Evolutionary conservation across 352 stramenopile species (phyloP).

Genomic region (Phytophthora melonis): DNA sequence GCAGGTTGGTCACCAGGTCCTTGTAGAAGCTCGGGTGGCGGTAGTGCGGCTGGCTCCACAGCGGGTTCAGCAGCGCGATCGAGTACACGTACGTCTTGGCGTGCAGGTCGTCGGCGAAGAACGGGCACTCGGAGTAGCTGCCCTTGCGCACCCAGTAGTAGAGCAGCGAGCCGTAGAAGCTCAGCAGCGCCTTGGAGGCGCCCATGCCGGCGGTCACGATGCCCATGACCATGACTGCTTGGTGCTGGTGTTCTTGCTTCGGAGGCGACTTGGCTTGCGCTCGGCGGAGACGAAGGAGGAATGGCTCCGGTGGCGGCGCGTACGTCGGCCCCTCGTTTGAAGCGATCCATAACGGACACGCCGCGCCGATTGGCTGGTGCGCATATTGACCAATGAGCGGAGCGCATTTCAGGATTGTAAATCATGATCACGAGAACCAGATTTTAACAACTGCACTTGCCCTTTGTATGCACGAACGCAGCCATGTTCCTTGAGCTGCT

Average conservation of each 20-base stretch:
- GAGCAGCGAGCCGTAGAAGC: constrained; percentile 81
- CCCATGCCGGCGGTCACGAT: constrained; percentile 36
- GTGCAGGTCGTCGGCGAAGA: constrained; percentile 81
- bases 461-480: not conserved
- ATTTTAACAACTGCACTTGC: constrained; percentile 1
- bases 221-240: constrained; percentile 38
- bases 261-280: constrained; percentile 13
- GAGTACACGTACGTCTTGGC: constrained; percentile 96
- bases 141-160: constrained; percentile 85
- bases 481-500: not conserved
- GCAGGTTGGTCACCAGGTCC: constrained; percentile 96
- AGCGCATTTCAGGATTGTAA: constrained; percentile 19
- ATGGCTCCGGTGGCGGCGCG: constrained; percentile 24
- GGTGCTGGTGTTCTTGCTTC: not conserved
- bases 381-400: constrained; percentile 15
- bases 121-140: constrained; percentile 79
- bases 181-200: constrained; percentile 55
- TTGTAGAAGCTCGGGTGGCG: constrained; percentile 95
- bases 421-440: constrained; percentile 23
- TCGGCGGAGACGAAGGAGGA: constrained; percentile 26
- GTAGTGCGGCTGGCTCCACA: constrained; percentile 97
- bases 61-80: constrained; percentile 93
- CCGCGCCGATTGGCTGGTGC: not conserved
- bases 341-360: constrained; percentile 31
- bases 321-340: constrained; percentile 26